These are phyloP conservation scores for Aureobasidium pullulans DNA, from an alignment of 2,329 filamentous ascomycete genomes.

Conservation along the genomic window DNA sequence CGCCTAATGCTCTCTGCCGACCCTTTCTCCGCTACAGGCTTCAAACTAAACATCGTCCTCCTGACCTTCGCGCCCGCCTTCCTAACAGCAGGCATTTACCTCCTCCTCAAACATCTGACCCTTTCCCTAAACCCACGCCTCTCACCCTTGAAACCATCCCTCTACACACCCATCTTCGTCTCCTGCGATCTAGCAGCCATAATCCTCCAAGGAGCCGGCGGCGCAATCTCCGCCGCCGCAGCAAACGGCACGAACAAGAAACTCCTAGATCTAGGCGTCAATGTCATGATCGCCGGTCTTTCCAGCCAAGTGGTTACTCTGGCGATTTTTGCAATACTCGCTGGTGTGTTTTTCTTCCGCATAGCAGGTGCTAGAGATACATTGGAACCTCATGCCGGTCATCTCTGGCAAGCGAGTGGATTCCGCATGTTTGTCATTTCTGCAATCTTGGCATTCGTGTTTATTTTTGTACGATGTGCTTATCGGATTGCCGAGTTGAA, in stretches of 20 bases:
- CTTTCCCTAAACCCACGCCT: conserved; percentile 32
- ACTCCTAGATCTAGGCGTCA: conserved; percentile 41
- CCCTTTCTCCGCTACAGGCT: conserved; percentile 36
- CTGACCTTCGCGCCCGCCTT: conserved; percentile 40
- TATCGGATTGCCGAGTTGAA: conserved; percentile 25
- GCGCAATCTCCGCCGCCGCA: conserved; percentile 49
- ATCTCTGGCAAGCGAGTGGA: conserved; percentile 8
- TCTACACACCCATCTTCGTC: conserved; percentile 52
- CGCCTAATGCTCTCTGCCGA: conserved; percentile 36
- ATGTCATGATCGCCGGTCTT: conserved; percentile 53
- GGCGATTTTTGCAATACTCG: conserved; percentile 39
- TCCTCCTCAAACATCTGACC: conserved; percentile 37
- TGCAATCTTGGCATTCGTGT: conserved; percentile 21
- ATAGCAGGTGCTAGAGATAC: not conserved
- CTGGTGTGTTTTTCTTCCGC: conserved; percentile 28
- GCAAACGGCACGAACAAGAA: conserved; percentile 25
- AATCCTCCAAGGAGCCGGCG: conserved; percentile 51
- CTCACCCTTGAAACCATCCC: conserved; percentile 22
- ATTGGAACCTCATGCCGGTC: not conserved
- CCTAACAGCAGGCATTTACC: conserved; percentile 39
- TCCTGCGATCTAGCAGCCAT: conserved; percentile 52
- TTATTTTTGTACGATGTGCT: conserved; percentile 24
- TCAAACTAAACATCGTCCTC: conserved; percentile 37
- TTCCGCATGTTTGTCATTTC: conserved; percentile 25
- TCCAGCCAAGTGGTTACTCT: conserved; percentile 49